phyloP scores from a whole-genome alignment of 2,329 filamentous ascomycete genomes.

The Ploettnerulaceae sp. region DNA sequence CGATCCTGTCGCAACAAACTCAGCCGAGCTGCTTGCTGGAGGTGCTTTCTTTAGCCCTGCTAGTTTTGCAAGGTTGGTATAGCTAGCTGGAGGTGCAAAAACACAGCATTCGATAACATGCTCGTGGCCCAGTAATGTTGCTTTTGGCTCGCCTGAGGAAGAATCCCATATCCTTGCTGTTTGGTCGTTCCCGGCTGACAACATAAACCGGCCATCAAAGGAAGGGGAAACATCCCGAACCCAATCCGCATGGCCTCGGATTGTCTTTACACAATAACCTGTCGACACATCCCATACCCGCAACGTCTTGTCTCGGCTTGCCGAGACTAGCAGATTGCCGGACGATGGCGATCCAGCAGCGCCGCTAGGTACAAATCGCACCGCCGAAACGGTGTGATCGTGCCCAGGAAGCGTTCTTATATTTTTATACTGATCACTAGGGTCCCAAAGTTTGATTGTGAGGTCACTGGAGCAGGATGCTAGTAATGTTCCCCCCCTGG shows the following conservation, averaged over 20 bases:
- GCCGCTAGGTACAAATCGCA: conserved; percentile 82
- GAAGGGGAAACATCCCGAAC: conserved; percentile 84
- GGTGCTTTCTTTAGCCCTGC: conserved; percentile 83
- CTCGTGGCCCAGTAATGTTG: conserved; percentile 80
- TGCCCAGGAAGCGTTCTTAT: conserved; percentile 87
- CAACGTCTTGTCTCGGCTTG: conserved; percentile 78
- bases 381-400: conserved; percentile 84
- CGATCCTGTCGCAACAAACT: conserved; percentile 85
- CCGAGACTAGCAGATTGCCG: conserved; percentile 80
- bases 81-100: conserved; percentile 74
- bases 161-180: conserved; percentile 83
- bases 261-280: conserved; percentile 87
- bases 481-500: conserved; percentile 70
- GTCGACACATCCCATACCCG: conserved; percentile 91
- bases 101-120: conserved; percentile 82
- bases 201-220: conserved; percentile 73
- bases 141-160: conserved; percentile 65
- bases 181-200: conserved; percentile 80
- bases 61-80: conserved; percentile 69
- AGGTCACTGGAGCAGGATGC: conserved; percentile 70
- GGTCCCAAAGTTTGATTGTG: conserved; percentile 94
- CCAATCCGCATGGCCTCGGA: conserved; percentile 82
- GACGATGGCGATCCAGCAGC: conserved; percentile 73
- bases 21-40: conserved; percentile 65
- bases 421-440: conserved; percentile 89